phyloP scores from a whole-genome alignment of 164 flowering plant species.

The Buxus sempervirens region DNA sequence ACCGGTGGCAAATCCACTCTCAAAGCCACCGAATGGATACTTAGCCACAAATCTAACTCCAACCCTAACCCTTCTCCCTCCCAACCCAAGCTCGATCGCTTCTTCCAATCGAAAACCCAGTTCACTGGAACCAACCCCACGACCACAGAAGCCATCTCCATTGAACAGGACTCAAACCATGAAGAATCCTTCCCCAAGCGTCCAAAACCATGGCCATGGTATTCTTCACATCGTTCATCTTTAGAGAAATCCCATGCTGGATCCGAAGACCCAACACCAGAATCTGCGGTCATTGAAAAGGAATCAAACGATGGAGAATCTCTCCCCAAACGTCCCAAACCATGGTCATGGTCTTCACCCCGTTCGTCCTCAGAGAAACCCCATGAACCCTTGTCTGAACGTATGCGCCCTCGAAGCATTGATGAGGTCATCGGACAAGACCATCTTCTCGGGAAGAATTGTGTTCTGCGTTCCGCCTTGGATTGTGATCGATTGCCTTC shows the following conservation, averaged over 20 bases:
- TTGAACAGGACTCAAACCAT: background rate
- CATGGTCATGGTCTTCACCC: background rate
- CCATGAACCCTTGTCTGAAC: constrained; percentile 58
- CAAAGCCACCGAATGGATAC: constrained; percentile 83
- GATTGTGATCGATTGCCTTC: constrained; percentile 59
- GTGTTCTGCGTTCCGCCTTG: constrained; percentile 52
- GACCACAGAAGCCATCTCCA: constrained; percentile 2
- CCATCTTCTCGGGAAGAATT: constrained; percentile 47
- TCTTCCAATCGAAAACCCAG: constrained; percentile 33
- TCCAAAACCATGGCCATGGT: no score
- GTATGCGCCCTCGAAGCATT: constrained; percentile 69
- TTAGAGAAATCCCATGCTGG: no score
- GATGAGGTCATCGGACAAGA: constrained; percentile 80
- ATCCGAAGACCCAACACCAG: no score
- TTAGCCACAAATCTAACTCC: constrained; percentile 27
- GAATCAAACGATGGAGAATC: background rate
- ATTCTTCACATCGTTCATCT: no score
- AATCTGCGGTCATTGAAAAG: constrained; percentile 1
- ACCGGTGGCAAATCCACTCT: constrained; percentile 62
- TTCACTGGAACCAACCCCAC: no score
- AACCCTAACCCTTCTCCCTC: constrained; percentile 15
- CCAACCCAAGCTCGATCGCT: constrained; percentile 57
- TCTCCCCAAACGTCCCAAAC: constrained; percentile 27
- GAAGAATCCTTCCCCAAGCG: background rate
- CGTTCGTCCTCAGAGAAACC: constrained; percentile 5